Evolutionary conservation across 2,329 filamentous ascomycete species (phyloP), one percentile per base, ranked within the genome.

Genomic region (Trichoderma sp.): DNA sequence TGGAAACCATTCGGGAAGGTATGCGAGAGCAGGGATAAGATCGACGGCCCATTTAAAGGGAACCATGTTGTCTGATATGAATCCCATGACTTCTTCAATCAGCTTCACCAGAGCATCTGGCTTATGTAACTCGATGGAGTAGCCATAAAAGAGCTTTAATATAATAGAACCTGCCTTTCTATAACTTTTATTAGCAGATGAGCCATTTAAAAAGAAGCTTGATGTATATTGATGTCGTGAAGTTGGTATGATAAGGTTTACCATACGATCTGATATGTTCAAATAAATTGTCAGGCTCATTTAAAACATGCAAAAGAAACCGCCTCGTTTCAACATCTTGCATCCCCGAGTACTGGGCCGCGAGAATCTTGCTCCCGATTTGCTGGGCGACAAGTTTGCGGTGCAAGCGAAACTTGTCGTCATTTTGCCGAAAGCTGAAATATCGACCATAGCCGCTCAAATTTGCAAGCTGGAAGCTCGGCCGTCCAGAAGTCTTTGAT

Each of bases 361-460:
- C 17, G 1, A 58, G 37, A 15, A 4, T 1, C 34, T 52, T 65
- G 13, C 60, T 68, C 7, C 68, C 64, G 34, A 60, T 2, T 7
- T 54, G 45, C 9, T 70, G 42, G 12, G 68, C 50, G 27, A 70
- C 27, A 15, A 68, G 1, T 37, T 64, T 68, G 5, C 68, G 59
- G 4, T 64, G 45, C 13, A 29, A n/a, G 10, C 57, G 27, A 17
- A 17, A 48, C 3, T 12, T n/a, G 2, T 10, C 50, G 19, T 29
- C 48, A 22, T 70, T 57, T 5, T 19, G 12, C 34, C 27, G 39
- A 5, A 37, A 65, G 8, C 70, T 50, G 6, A 71, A 48, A 2
- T 71, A 68, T 0, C 34, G 39, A 0, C 61, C 69, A 35, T 71
- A 74, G 2, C 75, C 75, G 35, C 74, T 75, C 5, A 76, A 19